These are phyloP conservation scores for Puya raimondii DNA, from an alignment of 176 grass and related monocot species.

Conservation along the genomic window DNA sequence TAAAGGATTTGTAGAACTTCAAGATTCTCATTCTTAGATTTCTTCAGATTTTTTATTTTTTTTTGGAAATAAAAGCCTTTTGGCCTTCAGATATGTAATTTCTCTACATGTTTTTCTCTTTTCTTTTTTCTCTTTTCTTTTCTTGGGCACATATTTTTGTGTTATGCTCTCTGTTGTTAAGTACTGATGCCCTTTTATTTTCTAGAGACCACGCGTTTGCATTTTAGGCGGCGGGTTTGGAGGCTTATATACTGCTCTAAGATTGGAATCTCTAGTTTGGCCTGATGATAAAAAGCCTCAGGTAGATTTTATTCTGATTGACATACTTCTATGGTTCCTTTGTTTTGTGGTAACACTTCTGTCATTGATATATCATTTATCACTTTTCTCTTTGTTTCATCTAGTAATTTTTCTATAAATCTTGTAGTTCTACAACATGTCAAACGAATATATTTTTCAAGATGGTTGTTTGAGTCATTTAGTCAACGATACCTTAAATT, in stretches of 20 bases:
- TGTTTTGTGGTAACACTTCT: not conserved
- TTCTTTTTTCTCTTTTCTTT: not conserved
- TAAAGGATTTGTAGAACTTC: too few species aligned
- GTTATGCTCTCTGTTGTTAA: not conserved
- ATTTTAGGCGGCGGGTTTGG: constrained; percentile 98
- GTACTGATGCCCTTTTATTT: constrained; percentile 13
- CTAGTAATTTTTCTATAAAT: not conserved
- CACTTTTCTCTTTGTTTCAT: not conserved
- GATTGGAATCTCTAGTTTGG: constrained; percentile 95
- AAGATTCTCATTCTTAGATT: not conserved
- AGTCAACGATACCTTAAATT: not conserved
- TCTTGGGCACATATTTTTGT: not conserved
- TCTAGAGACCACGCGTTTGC: constrained; percentile 65
- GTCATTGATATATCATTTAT: not conserved
- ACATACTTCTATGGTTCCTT: not conserved
- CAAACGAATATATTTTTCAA: not conserved
- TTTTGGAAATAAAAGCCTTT: too few species aligned
- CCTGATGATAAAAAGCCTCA: constrained; percentile 77
- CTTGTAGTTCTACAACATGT: not conserved
- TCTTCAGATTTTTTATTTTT: not conserved
- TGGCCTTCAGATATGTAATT: too few species aligned
- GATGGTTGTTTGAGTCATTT: not conserved
- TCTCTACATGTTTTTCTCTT: not conserved
- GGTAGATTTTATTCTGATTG: constrained; percentile 28
- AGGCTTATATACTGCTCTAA: constrained; percentile 87